These are phyloP conservation scores for Vigna angularis DNA, from an alignment of 306 rosid genomes.

Conservation along the genomic window DNA sequence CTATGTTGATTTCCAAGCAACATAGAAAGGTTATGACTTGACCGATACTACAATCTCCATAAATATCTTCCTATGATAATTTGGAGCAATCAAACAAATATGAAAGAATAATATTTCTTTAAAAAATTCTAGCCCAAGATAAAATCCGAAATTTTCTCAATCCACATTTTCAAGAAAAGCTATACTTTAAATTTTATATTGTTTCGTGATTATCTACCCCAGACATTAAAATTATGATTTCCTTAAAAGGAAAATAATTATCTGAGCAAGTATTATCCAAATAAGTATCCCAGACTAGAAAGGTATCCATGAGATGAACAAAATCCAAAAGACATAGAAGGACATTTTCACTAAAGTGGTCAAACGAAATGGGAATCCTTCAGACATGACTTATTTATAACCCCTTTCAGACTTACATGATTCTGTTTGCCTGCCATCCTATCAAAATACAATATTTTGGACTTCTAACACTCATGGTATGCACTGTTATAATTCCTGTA, in stretches of 20 bases:
- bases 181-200: background rate
- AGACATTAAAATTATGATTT: background rate
- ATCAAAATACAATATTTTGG: background rate
- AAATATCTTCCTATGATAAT: background rate
- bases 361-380: background rate
- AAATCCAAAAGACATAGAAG: background rate
- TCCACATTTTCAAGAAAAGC: constrained; percentile 11
- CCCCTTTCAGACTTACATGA: background rate
- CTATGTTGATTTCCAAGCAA: background rate
- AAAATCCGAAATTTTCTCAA: background rate
- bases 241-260: background rate
- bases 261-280: background rate
- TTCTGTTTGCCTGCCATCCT: background rate
- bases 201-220: background rate
- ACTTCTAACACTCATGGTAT: too few relatives aligned
- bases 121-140: background rate
- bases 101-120: background rate
- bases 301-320: background rate
- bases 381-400: background rate
- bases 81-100: background rate
- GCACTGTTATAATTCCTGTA: background rate
- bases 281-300: background rate
- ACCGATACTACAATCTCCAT: background rate
- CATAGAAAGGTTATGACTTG: background rate
- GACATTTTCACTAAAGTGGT: background rate